A percentile compares a stretch with the other conserved stretches of the same genome.
Evolutionary conservation across 306 rosid species (phyloP).

Genomic region (Vigna reflexopilosa): DNA sequence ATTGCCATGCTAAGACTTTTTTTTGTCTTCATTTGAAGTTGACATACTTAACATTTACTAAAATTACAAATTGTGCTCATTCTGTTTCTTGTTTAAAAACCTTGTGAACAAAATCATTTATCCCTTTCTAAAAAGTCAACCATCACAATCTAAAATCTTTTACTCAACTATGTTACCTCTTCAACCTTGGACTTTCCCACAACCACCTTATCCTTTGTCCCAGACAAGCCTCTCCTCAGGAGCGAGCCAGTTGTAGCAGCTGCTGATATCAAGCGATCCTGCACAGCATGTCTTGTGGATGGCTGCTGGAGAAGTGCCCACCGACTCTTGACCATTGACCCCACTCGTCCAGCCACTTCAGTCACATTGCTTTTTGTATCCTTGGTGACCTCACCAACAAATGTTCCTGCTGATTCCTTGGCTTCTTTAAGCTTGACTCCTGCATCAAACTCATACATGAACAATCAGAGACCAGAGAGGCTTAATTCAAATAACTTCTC

Average conservation of each 20-base stretch:
- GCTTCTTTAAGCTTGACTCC: conserved; percentile 93
- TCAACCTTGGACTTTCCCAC: conserved; percentile 93
- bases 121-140: conserved; percentile 4
- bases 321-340: conserved; percentile 78
- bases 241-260: conserved; percentile 88
- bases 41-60: background rate
- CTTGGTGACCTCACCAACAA: conserved; percentile 88
- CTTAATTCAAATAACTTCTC: background rate
- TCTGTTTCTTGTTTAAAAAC: conserved; percentile 12
- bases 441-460: conserved; percentile 48
- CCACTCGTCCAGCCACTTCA: conserved; percentile 82
- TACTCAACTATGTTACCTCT: conserved; percentile 65
- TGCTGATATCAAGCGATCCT: conserved; percentile 86
- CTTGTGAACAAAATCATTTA: conserved; percentile 22
- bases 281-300: conserved; percentile 87
- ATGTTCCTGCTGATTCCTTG: conserved; percentile 85
- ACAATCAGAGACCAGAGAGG: conserved; percentile 10
- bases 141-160: conserved; percentile 25
- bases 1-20: conserved; percentile 14
- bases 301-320: conserved; percentile 93
- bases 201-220: conserved; percentile 85
- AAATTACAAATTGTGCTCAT: background rate
- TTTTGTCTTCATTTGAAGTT: background rate
- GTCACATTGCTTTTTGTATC: conserved; percentile 86
- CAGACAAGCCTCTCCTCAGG: conserved; percentile 75